Base-by-base conservation (phyloP, 305 asterid genomes). In the Stenogyne calaminthoides region DNA sequence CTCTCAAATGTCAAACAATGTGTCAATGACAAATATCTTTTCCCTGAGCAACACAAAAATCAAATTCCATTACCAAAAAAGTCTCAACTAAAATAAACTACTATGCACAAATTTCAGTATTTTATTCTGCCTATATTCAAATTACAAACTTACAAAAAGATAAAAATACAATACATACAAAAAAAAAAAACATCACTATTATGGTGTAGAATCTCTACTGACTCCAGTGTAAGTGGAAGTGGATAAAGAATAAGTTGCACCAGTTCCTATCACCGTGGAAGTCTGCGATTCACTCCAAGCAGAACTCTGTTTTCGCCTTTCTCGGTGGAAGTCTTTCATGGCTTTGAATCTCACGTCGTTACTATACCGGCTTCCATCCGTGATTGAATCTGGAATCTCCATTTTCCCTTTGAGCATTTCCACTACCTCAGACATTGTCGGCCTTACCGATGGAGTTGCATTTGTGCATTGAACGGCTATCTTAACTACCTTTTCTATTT, bases 351-450 rank as follows among this genome's bases (percentile, higher is more conserved):
- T 86, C 73, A 87, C 86, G 64, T 94, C 99, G 18, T 80, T 87
- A 0, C 84, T 61, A 37, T 75, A 81, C 0, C 81, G 16, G 80
- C 88, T 85, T 44, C 95, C 84, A 65, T 80, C 91, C 1, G 85
- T 82, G 70, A 78, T 51, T 34, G 69, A 76, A 39, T 82, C 87
- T 1, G 99, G 95, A 71, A 90, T 56, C 2, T 6, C 76, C 78
- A 71, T 82, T 70, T 78, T 75, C 5, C 90, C 98, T 80, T 94
- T 98, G 1, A 94, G 92, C 91, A 94, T 92, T 62, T 83, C 85
- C 44, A 92, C 95, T 0, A 82, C 95, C 81, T 90, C 96, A 1
- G 97, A 75, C 99, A 94, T 94, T 1, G 86, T 71, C 6, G 99
- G 99, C 89, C 99, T 81, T n/a, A 87, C 62, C 0, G 98, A 87